Base-by-base conservation (phyloP, 345 rosid species). In the Viola odorata region DNA sequence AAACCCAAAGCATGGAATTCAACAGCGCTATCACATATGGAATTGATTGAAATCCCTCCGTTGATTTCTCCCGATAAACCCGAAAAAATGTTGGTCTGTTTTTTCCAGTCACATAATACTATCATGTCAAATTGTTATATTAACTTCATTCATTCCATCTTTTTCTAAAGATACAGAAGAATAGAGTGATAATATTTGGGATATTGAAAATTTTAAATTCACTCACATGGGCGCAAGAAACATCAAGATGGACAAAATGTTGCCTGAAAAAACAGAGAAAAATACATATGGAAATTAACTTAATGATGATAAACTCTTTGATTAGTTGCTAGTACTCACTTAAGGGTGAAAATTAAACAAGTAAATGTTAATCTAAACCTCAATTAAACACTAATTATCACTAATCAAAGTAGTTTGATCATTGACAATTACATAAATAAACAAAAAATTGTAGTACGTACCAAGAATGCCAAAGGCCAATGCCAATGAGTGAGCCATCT, bases 171-270 rank as follows among this genome's bases (percentile, higher is more conserved):
- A 47, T 12, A 9, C n/a, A 9, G 1, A 9, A n/a, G n/a, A 47
- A 11, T 8, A 45, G 4, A 8, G 3, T 8, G 12, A 3, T 8
- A 45, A 45, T 4, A 45, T 4, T 8, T 8, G 3, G 12, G 50
- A 2, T 32, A 50, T 37, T 6, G 36, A 15, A 3, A 32, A 17
- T 13, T n/a, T n/a, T 4, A 40, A 63, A 44, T 9, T 36, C 45
- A 77, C 96, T 84, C 77, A 86, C 96, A 78, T 60, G 3, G 96
- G 96, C 2, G 92, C 76, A 49, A 89, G 85, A 73, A 76, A 84
- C 66, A 80, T 85, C 54, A 72, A 61, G 48, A 77, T 74, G 38
- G 91, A 86, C 65, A 81, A 64, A 37, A 89, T 58, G 66, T 84
- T 89, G n/a, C 96, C 96, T 84, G 72, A 14, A 70, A 48, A 2